phyloP scores from a whole-genome alignment of 306 rosid genomes.

The Malus sieversii region DNA sequence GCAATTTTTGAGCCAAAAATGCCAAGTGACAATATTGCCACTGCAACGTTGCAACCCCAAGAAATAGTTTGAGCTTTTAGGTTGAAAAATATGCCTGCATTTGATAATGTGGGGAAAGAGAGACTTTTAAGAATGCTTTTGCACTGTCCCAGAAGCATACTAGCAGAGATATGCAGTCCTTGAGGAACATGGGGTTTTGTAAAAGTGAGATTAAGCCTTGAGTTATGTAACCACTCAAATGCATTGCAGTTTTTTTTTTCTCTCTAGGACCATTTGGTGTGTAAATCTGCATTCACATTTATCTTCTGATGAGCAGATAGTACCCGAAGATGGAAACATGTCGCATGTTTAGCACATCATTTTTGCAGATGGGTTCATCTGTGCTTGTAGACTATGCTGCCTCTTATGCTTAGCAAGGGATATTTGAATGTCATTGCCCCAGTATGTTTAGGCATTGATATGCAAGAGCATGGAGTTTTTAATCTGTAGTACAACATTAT shows the following conservation, averaged over 20 bases:
- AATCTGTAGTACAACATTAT: not conserved
- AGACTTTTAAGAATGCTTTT: not conserved
- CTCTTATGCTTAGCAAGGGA: not conserved
- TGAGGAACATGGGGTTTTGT: not conserved
- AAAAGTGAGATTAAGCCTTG: conserved; percentile 6
- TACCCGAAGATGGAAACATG: not conserved
- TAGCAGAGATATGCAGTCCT: not conserved
- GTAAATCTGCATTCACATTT: not conserved
- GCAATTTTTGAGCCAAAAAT: not conserved
- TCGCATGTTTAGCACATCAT: not conserved
- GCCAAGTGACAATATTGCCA: not conserved
- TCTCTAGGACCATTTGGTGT: not conserved
- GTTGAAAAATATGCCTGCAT: not conserved
- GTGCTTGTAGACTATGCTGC: not conserved
- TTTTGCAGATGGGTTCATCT: not conserved
- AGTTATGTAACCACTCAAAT: not conserved
- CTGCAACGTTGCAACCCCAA: not conserved
- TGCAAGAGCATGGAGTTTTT: not conserved
- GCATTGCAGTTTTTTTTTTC: not conserved
- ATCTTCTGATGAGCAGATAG: not conserved
- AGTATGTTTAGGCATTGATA: not conserved
- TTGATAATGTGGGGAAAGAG: conserved; percentile 7
- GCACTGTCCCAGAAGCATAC: conserved; percentile 1
- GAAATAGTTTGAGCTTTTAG: not conserved
- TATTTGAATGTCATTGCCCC: not conserved